A percentile compares a stretch with the other conserved stretches of the same genome.
Conservation (phyloP, 2,329 filamentous ascomycete genomes). For the Phialocephala sp. region DNA sequence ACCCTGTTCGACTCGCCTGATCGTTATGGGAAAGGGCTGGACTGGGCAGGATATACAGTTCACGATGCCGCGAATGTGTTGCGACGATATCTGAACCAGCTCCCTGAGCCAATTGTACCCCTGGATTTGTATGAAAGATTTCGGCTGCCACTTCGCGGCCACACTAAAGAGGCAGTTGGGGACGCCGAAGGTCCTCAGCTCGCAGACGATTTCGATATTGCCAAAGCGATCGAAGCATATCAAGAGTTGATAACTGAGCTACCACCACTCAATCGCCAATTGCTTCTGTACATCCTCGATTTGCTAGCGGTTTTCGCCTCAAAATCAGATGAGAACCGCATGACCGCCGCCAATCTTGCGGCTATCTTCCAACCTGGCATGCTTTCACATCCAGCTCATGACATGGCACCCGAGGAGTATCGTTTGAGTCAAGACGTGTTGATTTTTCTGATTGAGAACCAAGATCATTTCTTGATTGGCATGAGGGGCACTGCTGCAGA, state of each 20-base stretch:
- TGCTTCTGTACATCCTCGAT: conserved; percentile 94
- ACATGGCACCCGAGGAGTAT: conserved; percentile 95
- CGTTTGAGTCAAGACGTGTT: conserved; percentile 94
- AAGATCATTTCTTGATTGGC: conserved; percentile 96
- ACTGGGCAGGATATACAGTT: conserved; percentile 97
- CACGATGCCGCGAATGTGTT: conserved; percentile 98
- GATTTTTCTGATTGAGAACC: conserved; percentile 97
- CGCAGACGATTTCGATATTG: conserved; percentile 74
- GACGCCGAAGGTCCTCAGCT: conserved; percentile 73
- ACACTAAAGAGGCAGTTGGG: conserved; percentile 73
- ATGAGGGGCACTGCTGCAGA: conserved; percentile 99
- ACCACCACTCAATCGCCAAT: conserved; percentile 88
- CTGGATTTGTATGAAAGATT: conserved; percentile 92
- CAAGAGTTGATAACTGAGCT: conserved; percentile 91
- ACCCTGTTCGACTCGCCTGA: conserved; percentile 92
- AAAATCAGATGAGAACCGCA: conserved; percentile 95
- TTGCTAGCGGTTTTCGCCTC: conserved; percentile 95
- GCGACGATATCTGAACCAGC: conserved; percentile 91
- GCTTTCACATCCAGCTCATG: conserved; percentile 89
- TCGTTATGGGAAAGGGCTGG: conserved; percentile 92
- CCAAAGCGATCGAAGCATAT: conserved; percentile 79
- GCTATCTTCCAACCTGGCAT: conserved; percentile 98
- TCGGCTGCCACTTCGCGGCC: conserved; percentile 74
- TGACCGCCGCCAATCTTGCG: conserved; percentile 92
- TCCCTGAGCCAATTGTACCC: conserved; percentile 96